Percentiles rank a stretch among this genome's conserved stretches.
Evolutionary conservation across 2,329 filamentous ascomycete genomes (phyloP).

Genomic region (Neonectria neomacrospora): DNA sequence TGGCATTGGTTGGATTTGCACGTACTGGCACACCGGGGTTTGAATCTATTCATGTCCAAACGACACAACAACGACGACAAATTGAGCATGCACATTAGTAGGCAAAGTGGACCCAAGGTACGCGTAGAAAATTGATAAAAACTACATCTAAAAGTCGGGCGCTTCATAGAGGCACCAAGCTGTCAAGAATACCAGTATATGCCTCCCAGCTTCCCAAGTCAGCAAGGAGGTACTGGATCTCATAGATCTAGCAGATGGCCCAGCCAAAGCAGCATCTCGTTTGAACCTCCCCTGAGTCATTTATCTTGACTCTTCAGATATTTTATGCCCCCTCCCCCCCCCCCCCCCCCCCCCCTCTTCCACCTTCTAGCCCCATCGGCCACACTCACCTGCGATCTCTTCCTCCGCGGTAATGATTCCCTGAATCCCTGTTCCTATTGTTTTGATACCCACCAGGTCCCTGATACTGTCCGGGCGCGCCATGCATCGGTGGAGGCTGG

Average conservation of each 20-base stretch:
- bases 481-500: constrained; percentile 30
- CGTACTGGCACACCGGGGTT: background rate
- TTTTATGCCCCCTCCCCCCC: background rate
- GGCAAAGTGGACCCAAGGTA: background rate
- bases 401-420: constrained; percentile 36
- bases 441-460: constrained; percentile 35
- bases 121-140: background rate
- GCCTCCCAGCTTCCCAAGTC: background rate
- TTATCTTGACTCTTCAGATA: background rate
- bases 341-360: background rate
- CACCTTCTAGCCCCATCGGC: no score
- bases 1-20: background rate
- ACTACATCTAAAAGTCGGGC: background rate
- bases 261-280: background rate
- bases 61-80: background rate
- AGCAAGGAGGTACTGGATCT: background rate
- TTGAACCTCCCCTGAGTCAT: background rate
- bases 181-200: background rate
- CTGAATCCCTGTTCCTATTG: constrained; percentile 34
- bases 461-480: constrained; percentile 31
- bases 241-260: background rate
- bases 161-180: background rate
- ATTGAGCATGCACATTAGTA: background rate
- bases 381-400: constrained; percentile 39
- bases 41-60: background rate